phyloP scores from a whole-genome alignment of 2,329 filamentous ascomycete species.

The Pyricularia sp. region DNA sequence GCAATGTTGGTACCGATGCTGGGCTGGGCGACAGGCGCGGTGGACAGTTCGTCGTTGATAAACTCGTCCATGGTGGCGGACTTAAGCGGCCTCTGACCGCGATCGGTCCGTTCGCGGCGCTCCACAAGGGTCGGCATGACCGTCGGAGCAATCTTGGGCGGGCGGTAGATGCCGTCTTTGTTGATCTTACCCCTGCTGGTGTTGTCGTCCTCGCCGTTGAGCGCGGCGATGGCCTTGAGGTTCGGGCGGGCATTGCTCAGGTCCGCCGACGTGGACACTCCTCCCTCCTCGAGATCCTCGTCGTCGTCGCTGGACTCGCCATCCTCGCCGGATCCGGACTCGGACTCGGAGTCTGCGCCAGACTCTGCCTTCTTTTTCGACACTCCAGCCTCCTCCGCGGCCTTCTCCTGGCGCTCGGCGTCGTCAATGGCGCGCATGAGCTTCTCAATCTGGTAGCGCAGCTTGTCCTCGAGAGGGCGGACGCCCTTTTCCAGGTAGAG shows the following conservation, averaged over 20 bases:
- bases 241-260: slow-evolving; percentile 20
- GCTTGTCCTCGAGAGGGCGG: slow-evolving; percentile 75
- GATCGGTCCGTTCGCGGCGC: slow-evolving; percentile 50
- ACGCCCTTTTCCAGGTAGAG: slow-evolving; percentile 91
- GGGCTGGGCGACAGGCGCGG: slow-evolving; percentile 73
- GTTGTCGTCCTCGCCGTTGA: slow-evolving; percentile 18
- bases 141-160: slow-evolving; percentile 80
- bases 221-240: slow-evolving; percentile 25
- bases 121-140: slow-evolving; percentile 66
- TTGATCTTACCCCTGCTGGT: background rate
- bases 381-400: slow-evolving; percentile 22
- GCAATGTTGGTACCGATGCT: slow-evolving; percentile 88
- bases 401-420: slow-evolving; percentile 39
- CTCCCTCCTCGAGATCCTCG: slow-evolving; percentile 20
- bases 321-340: slow-evolving; percentile 20
- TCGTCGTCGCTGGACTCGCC: slow-evolving; percentile 23
- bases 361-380: slow-evolving; percentile 21
- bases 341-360: slow-evolving; percentile 20
- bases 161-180: slow-evolving; percentile 69
- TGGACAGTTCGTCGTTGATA: slow-evolving; percentile 72
- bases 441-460: slow-evolving; percentile 95
- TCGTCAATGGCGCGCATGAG: slow-evolving; percentile 82
- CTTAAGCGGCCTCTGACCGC: slow-evolving; percentile 46
- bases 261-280: slow-evolving; percentile 12
- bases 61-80: slow-evolving; percentile 90